phyloP scores from a whole-genome alignment of 768 basidiomycete species.

The button mushroom (Agaricus bisporus) region DNA sequence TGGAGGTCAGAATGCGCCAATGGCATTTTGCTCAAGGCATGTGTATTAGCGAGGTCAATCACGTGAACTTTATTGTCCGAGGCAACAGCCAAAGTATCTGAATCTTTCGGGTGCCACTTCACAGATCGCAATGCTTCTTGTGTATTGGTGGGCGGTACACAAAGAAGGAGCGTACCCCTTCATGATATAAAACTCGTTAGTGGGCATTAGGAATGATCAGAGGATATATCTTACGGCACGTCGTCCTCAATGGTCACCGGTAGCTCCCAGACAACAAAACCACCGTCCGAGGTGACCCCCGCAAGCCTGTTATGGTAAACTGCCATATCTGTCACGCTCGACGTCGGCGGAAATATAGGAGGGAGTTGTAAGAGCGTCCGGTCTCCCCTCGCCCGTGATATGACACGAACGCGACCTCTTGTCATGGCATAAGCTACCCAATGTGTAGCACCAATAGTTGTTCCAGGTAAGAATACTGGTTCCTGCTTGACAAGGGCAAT shows the following conservation, averaged over 20 bases:
- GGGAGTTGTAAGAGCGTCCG: constrained; percentile 80
- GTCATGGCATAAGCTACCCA: constrained; percentile 96
- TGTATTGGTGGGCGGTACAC: constrained; percentile 54
- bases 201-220: constrained; percentile 4
- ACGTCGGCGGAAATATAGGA: constrained; percentile 48
- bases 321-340: constrained; percentile 81
- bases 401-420: constrained; percentile 81
- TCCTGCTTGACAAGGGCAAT: constrained; percentile 88
- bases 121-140: constrained; percentile 71
- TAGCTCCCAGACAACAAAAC: constrained; percentile 85
- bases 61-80: constrained; percentile 72
- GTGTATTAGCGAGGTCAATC: constrained; percentile 62
- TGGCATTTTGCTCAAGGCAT: constrained; percentile 57
- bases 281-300: constrained; percentile 83
- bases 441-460: constrained; percentile 85
- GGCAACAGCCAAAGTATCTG: constrained; percentile 77
- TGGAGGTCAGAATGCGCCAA: constrained; percentile 64
- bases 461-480: constrained; percentile 75
- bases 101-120: constrained; percentile 85
- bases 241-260: constrained; percentile 82
- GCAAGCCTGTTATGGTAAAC: constrained; percentile 78
- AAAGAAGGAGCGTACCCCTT: constrained; percentile 65
- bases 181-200: constrained; percentile 7
- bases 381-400: constrained; percentile 83
- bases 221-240: constrained; percentile 56